Evolutionary conservation across 495 filamentous ascomycete genomes (phyloP).

Genomic region (Baudoinia panamericana): DNA sequence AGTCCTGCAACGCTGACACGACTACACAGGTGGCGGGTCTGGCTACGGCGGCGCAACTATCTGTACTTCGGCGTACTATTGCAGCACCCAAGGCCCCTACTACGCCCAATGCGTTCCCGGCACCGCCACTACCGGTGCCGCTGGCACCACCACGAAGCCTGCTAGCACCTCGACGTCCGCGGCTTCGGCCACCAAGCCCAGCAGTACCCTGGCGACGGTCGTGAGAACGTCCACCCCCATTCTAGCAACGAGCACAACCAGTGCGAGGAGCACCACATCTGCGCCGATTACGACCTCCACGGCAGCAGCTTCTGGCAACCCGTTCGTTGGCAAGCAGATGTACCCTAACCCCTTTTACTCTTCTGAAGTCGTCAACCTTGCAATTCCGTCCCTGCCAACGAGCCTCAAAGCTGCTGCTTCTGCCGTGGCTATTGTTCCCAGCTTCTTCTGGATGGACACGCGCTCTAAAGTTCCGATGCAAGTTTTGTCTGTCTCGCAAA

Average conservation of each 20-base stretch:
- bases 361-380: conserved; percentile 39
- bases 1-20: too few relatives aligned
- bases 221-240: background rate
- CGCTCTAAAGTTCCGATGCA: conserved; percentile 4
- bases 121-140: background rate
- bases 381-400: conserved; percentile 25
- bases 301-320: conserved; percentile 30
- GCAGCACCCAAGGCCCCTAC: background rate
- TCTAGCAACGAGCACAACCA: background rate
- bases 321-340: conserved; percentile 39
- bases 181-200: background rate
- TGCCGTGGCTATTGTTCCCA: conserved; percentile 50
- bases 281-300: background rate
- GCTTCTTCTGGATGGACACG: conserved; percentile 50
- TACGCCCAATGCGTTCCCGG: background rate
- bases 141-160: background rate
- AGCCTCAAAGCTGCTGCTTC: conserved; percentile 34
- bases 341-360: conserved; percentile 47
- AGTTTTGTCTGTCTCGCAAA: background rate
- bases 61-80: background rate
- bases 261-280: background rate
- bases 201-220: background rate
- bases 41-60: background rate
- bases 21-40: background rate
- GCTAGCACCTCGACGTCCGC: background rate